Base-by-base conservation (phyloP, 148 eudicot genomes). In the Silene uniflora region DNA sequence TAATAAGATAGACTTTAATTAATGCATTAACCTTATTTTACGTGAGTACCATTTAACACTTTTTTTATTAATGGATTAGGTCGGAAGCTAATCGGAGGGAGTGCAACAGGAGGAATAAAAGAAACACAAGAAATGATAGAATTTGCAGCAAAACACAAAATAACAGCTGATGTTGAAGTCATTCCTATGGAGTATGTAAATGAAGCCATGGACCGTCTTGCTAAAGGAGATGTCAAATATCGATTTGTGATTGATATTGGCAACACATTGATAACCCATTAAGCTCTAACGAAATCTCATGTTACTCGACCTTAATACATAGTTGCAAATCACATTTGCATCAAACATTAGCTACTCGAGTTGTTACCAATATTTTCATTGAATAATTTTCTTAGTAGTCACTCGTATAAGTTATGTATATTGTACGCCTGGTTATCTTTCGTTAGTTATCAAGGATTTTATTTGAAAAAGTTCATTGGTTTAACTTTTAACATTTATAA, bases 51-150 rank as follows among this genome's bases (percentile, higher is more conserved):
- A 63, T 6, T 44, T 74, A 44, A 64, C 22, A 49, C 6, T 16
- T 42, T 44, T 11, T 47, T 42, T 68, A 39, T 13, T 52, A 52
- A 69, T 70, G 60, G 23, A 21, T 16, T 71, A 82, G 85, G 82
- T 62, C 80, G 85, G 69, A 82, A 75, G 76, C 54, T 66, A 21
- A 23, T 82, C 0, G 85, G 78, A 9, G 86, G 86, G 2, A 83
- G 83, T 74, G 72, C 66, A 23, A 69, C 73, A 16, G 83, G 83
- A 17, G 83, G 83, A 14, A 55, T 83, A n/a, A 83, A 80, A 69
- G 83, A 83, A 64, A 83, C 83, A 18, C 85, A 83, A 79, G 85
- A 82, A 52, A 82, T 82, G 85, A 79, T 83, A 52, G 82, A 83
- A 23, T 83, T 83, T 77, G 85, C 83, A 7, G 83, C 78, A 29